These are phyloP conservation scores for Suillus paluster DNA, from an alignment of 768 basidiomycete genomes.

Conservation along the genomic window DNA sequence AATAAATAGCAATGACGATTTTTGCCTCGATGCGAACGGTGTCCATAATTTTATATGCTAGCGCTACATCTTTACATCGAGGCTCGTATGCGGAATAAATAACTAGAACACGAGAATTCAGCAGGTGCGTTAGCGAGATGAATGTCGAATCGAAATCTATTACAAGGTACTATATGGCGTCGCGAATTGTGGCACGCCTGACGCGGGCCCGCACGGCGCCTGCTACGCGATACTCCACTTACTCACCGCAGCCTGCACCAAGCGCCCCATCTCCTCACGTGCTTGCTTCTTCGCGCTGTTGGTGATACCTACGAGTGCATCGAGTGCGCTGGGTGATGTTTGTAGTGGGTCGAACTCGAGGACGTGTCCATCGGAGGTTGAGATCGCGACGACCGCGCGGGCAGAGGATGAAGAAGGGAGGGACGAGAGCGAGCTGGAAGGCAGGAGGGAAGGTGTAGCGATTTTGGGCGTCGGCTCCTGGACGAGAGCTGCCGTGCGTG, in stretches of 20 bases:
- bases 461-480: conserved; percentile 17
- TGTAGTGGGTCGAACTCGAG: conserved; percentile 85
- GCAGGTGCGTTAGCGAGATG: background rate
- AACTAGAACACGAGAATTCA: background rate
- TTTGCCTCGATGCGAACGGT: background rate
- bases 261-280: conserved; percentile 70
- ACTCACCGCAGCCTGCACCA: conserved; percentile 73
- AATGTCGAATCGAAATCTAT: background rate
- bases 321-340: conserved; percentile 71
- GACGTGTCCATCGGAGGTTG: conserved; percentile 79
- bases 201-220: conserved; percentile 3
- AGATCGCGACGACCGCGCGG: conserved; percentile 74
- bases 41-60: background rate
- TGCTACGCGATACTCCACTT: conserved; percentile 68
- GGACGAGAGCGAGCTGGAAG: background rate
- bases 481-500: conserved; percentile 28
- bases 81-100: background rate
- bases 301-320: conserved; percentile 77
- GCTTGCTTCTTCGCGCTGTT: conserved; percentile 86
- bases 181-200: background rate
- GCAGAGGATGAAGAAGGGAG: conserved; percentile 28
- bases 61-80: background rate
- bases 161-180: background rate
- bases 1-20: no score
- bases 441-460: background rate